Base-by-base conservation (phyloP, 352 stramenopile genomes). In the Detonula confervacea region DNA sequence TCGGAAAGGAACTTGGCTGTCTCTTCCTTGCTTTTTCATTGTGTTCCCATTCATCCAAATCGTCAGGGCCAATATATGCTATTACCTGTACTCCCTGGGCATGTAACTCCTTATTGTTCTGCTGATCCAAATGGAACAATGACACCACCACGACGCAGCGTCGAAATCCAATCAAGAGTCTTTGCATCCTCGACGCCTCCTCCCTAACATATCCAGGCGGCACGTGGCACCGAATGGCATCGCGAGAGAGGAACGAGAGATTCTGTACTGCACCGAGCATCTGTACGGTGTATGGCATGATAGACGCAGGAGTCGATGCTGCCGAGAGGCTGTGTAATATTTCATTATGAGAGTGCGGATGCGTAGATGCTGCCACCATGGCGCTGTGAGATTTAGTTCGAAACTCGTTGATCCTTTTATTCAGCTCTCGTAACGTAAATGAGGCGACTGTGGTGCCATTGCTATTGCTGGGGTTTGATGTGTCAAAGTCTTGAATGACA, bases 81-180 rank as follows among this genome's bases (percentile, higher is more conserved):
- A 67, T 60, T 39, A 84, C 69, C n/a, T 59, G 22, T 25, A 84
- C 4, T 16, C 65, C 51, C 14, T 35, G n/a, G 18, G 62, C 57
- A 46, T 42, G 60, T 30, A 51, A 55, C 12, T 75, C 66, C 18
- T 56, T 30, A 37, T n/a, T n/a, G n/a, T 20, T 42, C 44, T 66
- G n/a, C 54, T 51, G 33, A 18, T 65, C 66, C n/a, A 59, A 24
- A 20, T 62, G 62, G 51, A 63, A 69, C 11, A 84, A 5, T 18
- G 76, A 72, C 7, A 84, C 55, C n/a, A 73, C 44, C 1, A 77
- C 77, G 25, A 80, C 49, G 18, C 77, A 84, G 12, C 64, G 55
- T 46, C 62, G 68, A 63, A 84, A 84, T 20, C 69, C 63, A 64
- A 84, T 69, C 47, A 84, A 51, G 16, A 84, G 63, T 46, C 66